A percentile compares a stretch with the other conserved stretches of the same genome.
phyloP scores from a whole-genome alignment of 2,329 filamentous ascomycete species.

The Ceratocystis destructans region DNA sequence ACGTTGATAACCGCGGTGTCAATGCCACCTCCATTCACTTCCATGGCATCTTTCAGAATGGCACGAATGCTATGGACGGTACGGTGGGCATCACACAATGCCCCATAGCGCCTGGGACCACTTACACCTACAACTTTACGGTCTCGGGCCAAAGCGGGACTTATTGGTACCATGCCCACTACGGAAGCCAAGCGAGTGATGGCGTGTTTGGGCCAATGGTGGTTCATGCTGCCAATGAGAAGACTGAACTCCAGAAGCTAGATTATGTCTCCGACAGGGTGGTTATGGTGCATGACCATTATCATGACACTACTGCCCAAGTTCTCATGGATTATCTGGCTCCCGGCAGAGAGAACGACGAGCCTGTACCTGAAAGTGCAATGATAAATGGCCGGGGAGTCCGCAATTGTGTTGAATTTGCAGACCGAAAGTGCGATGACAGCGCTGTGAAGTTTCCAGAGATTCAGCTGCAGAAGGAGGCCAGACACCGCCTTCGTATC shows the following conservation, averaged over 20 bases:
- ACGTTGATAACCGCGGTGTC: slow-evolving; percentile 51
- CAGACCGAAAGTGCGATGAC: slow-evolving; percentile 33
- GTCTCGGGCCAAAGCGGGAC: slow-evolving; percentile 38
- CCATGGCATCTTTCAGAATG: slow-evolving; percentile 66
- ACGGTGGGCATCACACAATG: slow-evolving; percentile 54
- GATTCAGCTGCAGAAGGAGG: slow-evolving; percentile 37
- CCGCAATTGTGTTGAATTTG: slow-evolving; percentile 27
- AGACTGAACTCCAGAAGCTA: slow-evolving; percentile 22
- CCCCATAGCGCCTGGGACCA: slow-evolving; percentile 47
- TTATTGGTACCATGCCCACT: slow-evolving; percentile 53
- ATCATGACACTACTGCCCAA: slow-evolving; percentile 43
- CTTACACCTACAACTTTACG: slow-evolving; percentile 55
- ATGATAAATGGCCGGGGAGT: slow-evolving; percentile 44
- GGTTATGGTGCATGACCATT: slow-evolving; percentile 60
- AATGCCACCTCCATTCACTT: slow-evolving; percentile 61
- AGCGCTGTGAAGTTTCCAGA: slow-evolving; percentile 28
- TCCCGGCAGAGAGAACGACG: slow-evolving; percentile 41
- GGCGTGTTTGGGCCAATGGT: slow-evolving; percentile 54
- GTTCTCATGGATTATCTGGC: slow-evolving; percentile 42
- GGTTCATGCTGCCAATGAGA: slow-evolving; percentile 41
- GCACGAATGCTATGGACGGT: slow-evolving; percentile 60
- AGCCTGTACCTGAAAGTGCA: slow-evolving; percentile 52
- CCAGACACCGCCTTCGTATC: slow-evolving; percentile 51
- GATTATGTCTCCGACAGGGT: slow-evolving; percentile 38
- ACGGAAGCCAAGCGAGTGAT: slow-evolving; percentile 50